Evolutionary conservation across 1,284 basidiomycete genomes (phyloP).

Genomic region (Ceratobasidium sp.): DNA sequence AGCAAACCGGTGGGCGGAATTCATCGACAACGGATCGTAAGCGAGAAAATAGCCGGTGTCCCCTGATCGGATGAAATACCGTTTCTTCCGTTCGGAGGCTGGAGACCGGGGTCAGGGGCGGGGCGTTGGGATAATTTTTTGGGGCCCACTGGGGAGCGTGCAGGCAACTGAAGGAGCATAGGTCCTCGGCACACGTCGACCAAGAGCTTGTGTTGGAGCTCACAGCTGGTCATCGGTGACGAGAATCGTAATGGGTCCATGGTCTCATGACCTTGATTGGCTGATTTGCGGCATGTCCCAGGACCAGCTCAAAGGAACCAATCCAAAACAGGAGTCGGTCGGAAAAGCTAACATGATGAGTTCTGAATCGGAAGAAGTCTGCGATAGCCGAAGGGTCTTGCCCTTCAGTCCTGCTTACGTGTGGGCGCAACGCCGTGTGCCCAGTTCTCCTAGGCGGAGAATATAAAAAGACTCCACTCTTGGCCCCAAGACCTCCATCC

Average conservation of each 20-base stretch:
- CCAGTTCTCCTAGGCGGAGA: background rate
- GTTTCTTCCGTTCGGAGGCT: background rate
- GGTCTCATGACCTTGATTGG: background rate
- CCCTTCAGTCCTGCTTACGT: background rate
- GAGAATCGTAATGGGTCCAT: background rate
- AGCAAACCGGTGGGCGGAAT: background rate
- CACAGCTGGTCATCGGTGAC: background rate
- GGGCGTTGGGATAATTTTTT: background rate
- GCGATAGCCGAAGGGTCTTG: constrained; percentile 1
- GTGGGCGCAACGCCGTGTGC: too few species aligned
- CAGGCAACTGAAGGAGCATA: background rate
- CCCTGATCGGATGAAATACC: background rate
- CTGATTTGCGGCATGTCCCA: background rate
- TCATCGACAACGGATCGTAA: constrained; percentile 2
- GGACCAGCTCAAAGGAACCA: too few species aligned
- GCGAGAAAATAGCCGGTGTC: constrained; percentile 14
- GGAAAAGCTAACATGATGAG: background rate
- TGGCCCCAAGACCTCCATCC: constrained; percentile 15
- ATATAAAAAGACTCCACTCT: constrained; percentile 18
- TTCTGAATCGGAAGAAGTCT: constrained; percentile 5
- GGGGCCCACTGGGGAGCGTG: background rate
- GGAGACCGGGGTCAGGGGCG: background rate
- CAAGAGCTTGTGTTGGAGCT: background rate
- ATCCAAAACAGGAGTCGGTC: background rate
- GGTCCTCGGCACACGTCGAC: too few species aligned